Evolutionary conservation across 371 early-diverging fungal species (phyloP).

Genomic region (Mortierella sp.): DNA sequence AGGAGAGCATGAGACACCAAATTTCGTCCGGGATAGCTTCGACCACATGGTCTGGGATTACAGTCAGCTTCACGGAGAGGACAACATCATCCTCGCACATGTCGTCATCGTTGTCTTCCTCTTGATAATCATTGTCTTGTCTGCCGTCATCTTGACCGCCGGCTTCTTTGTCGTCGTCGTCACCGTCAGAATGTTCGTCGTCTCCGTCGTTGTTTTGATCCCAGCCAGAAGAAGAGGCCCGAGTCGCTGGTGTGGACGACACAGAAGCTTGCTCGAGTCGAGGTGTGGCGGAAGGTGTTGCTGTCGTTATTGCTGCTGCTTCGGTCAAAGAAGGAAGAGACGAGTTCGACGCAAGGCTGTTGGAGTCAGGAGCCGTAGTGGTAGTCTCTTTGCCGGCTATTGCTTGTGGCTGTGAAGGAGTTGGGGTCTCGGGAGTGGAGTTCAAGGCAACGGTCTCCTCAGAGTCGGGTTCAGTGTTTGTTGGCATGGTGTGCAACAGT

Average conservation of each 20-base stretch:
- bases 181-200: background rate
- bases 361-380: no score
- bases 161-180: background rate
- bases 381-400: background rate
- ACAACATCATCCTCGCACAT: background rate
- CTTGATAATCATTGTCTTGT: background rate
- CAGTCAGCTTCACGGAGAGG: background rate
- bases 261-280: background rate
- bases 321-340: background rate
- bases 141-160: no score
- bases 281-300: background rate
- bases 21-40: conserved; percentile 6
- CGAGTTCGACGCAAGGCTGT: background rate
- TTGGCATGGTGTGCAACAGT: background rate
- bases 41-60: background rate
- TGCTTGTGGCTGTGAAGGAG: background rate
- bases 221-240: background rate
- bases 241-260: background rate
- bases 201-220: background rate
- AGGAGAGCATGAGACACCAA: conserved; percentile 20
- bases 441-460: background rate
- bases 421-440: background rate
- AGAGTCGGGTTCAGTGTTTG: background rate
- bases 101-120: background rate
- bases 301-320: background rate